phyloP scores from a whole-genome alignment of 495 filamentous ascomycete genomes.

The Aspergillus indologenus region DNA sequence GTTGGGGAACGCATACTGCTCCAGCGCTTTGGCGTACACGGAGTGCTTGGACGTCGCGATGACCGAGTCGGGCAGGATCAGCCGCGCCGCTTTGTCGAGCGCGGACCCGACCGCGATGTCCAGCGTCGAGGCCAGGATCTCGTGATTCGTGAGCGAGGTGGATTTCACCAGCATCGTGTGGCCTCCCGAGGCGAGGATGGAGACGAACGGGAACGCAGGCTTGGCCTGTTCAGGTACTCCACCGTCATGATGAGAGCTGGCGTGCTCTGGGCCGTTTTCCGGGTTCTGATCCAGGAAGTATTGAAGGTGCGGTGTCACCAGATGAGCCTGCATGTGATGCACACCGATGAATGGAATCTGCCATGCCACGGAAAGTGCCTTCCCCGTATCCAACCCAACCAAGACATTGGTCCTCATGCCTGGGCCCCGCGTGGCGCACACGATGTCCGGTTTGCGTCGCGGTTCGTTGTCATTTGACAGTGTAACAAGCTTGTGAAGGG shows the following conservation, averaged over 20 bases:
- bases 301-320: conserved; percentile 81
- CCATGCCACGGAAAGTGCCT: conserved; percentile 83
- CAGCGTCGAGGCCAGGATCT: conserved; percentile 61
- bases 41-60: conserved; percentile 46
- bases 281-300: conserved; percentile 47
- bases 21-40: conserved; percentile 73
- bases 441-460: conserved; percentile 66
- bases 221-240: not conserved
- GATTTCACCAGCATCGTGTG: conserved; percentile 86
- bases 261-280: not conserved
- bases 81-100: conserved; percentile 80
- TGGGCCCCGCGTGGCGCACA: conserved; percentile 83
- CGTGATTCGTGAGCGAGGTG: conserved; percentile 59
- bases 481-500: conserved; percentile 13
- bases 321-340: conserved; percentile 97
- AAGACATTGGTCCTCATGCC: conserved; percentile 77
- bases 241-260: not conserved
- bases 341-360: conserved; percentile 77
- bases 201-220: conserved; percentile 75
- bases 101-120: conserved; percentile 83
- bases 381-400: conserved; percentile 77
- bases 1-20: conserved; percentile 69
- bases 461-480: conserved; percentile 24
- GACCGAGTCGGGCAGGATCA: conserved; percentile 57
- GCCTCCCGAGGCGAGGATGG: conserved; percentile 86